These are phyloP conservation scores for Ceratocystis destructans DNA, from an alignment of 2,329 filamentous ascomycete genomes.

Conservation along the genomic window DNA sequence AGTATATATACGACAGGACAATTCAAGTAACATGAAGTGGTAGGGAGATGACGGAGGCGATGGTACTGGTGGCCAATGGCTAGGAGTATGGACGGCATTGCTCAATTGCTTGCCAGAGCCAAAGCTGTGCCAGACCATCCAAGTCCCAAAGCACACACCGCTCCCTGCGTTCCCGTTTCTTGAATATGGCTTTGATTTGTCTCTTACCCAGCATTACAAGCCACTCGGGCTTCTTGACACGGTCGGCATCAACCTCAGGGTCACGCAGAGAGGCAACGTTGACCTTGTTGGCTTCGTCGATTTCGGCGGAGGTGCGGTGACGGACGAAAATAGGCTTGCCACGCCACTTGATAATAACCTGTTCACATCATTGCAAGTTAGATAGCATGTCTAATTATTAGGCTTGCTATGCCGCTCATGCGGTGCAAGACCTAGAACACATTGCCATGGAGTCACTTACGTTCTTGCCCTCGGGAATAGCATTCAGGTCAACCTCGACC, in stretches of 20 bases:
- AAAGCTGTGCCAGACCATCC: neutral
- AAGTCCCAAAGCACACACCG: neutral
- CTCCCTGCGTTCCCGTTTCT: neutral
- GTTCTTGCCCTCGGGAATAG: constrained; percentile 99
- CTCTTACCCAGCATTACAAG: constrained; percentile 85
- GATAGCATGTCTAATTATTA: neutral
- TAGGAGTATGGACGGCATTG: no score
- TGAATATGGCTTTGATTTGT: constrained; percentile 10
- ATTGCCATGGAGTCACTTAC: constrained; percentile 38
- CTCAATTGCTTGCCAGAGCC: neutral
- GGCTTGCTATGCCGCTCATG: neutral
- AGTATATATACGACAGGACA: neutral
- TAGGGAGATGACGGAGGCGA: neutral
- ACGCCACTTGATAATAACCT: constrained; percentile 99
- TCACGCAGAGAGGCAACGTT: constrained; percentile 76
- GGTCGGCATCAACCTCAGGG: constrained; percentile 78
- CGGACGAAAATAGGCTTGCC: constrained; percentile 99
- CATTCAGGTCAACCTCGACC: constrained; percentile 86
- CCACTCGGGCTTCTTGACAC: constrained; percentile 98
- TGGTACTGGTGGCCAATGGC: neutral
- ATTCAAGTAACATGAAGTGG: neutral
- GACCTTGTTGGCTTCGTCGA: constrained; percentile 83
- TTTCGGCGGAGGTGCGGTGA: constrained; percentile 86
- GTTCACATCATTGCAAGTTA: constrained; percentile 17
- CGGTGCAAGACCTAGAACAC: no score